Conservation (phyloP, 306 rosid genomes). For the Prunus mongolica region DNA sequence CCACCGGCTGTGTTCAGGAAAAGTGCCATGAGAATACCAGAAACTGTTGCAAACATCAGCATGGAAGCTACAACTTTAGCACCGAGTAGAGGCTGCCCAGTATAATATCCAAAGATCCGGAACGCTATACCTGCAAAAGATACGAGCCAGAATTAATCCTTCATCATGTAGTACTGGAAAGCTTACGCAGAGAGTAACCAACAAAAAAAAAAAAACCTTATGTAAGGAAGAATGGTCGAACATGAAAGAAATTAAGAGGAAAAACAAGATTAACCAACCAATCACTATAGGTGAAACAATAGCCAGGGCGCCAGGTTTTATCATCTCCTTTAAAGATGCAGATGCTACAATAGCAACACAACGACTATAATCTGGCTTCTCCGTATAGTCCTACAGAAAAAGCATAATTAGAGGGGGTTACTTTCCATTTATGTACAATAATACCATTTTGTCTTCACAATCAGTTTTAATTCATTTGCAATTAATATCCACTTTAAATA, state of each 20-base stretch:
- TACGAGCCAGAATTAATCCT: constrained; percentile 16
- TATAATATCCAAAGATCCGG: constrained; percentile 86
- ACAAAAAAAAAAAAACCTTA: too few species aligned
- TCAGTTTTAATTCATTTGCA: background rate
- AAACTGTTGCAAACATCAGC: constrained; percentile 94
- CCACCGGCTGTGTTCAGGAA: constrained; percentile 97
- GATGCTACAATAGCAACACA: constrained; percentile 98
- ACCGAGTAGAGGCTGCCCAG: constrained; percentile 90
- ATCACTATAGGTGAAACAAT: constrained; percentile 82
- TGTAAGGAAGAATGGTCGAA: background rate
- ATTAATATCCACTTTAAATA: background rate
- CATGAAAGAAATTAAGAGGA: background rate
- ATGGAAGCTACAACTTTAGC: constrained; percentile 93
- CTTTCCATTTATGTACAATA: background rate
- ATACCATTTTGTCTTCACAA: background rate
- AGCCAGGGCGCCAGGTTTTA: constrained; percentile 96
- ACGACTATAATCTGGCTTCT: constrained; percentile 95
- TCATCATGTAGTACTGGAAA: constrained; percentile 16
- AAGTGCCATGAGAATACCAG: constrained; percentile 98
- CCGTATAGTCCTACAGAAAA: constrained; percentile 69
- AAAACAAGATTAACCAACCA: constrained; percentile 51
- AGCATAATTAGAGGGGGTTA: constrained; percentile 4
- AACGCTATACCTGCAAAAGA: constrained; percentile 71
- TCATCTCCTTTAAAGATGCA: constrained; percentile 93
- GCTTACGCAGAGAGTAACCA: background rate